phyloP scores from a whole-genome alignment of 768 basidiomycete genomes.

The Kondoa malvinella region DNA sequence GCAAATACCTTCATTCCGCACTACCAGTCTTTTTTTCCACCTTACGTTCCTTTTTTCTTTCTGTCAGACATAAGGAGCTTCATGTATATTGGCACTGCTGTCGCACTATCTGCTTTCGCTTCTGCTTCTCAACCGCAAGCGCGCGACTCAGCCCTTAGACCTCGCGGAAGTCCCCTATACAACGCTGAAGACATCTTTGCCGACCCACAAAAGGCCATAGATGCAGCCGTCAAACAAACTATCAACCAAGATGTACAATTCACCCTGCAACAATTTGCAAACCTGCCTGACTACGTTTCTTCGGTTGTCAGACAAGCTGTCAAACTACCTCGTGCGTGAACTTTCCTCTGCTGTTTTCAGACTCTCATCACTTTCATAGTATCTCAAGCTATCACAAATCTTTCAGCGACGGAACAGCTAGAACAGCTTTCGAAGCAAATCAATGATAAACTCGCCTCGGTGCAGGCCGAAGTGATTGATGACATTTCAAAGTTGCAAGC shows the following conservation, averaged over 20 bases:
- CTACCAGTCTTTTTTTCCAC: no score
- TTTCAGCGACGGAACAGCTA: background rate
- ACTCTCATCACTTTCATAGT: background rate
- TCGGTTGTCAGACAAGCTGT: background rate
- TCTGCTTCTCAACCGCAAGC: no score
- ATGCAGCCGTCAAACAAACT: background rate
- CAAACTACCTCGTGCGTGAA: background rate
- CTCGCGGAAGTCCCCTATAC: no score
- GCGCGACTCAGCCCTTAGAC: no score
- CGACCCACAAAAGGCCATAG: background rate
- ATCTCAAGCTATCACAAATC: background rate
- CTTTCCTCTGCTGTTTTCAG: background rate
- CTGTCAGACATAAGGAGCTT: no score
- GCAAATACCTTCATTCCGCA: no score
- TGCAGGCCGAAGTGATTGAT: background rate
- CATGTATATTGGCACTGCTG: no score
- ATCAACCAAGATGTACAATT: background rate
- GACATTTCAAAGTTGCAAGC: background rate
- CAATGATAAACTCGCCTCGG: background rate
- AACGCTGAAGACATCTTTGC: no score
- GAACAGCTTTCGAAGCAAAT: background rate
- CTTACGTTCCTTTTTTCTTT: no score
- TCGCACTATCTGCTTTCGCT: no score
- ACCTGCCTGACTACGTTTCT: background rate
- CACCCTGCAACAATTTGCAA: background rate